A percentile compares a stretch with the other conserved stretches of the same genome.
Evolutionary conservation across 176 grass and related monocot genomes (phyloP).

Genomic region (Raddia distichophylla): DNA sequence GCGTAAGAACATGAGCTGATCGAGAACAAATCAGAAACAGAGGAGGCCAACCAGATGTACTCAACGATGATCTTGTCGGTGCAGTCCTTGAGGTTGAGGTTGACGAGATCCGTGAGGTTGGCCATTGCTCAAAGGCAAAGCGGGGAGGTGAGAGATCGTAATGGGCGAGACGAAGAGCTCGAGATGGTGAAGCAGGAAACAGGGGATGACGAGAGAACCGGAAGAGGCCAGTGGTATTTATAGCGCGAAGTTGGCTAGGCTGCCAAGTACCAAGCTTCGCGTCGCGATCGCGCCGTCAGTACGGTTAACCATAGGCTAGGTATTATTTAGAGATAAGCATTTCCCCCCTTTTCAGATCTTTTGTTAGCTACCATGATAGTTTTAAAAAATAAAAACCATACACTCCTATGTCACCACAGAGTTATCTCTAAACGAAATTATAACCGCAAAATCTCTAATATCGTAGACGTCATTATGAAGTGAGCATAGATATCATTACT

Average conservation of each 20-base stretch:
- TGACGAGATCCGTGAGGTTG: slow-evolving; percentile 68
- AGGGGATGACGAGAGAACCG: slow-evolving; percentile 41
- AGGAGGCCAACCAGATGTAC: slow-evolving; percentile 74
- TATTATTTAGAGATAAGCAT: slow-evolving; percentile 21
- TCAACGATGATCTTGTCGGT: slow-evolving; percentile 81
- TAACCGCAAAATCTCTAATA: too few species aligned
- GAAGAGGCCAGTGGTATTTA: slow-evolving; percentile 41
- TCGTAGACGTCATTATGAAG: too few species aligned
- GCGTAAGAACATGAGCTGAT: not conserved
- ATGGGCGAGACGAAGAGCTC: slow-evolving; percentile 19
- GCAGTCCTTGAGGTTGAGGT: slow-evolving; percentile 79
- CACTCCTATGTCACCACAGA: too few species aligned
- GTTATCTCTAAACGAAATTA: too few species aligned
- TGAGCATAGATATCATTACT: too few species aligned
- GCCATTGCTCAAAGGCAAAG: slow-evolving; percentile 61
- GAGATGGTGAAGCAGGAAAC: slow-evolving; percentile 31
- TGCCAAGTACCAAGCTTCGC: not conserved
- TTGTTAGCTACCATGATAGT: not conserved
- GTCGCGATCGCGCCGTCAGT: not conserved
- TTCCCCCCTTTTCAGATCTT: slow-evolving; percentile 17
- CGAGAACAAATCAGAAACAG: slow-evolving; percentile 32
- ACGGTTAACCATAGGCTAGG: not conserved
- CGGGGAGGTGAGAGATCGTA: slow-evolving; percentile 10
- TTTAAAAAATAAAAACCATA: slow-evolving; percentile 20
- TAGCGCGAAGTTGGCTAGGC: slow-evolving; percentile 26